Base-by-base conservation (phyloP, 1,284 basidiomycete species). In the Paramarasmius palmivorus region DNA sequence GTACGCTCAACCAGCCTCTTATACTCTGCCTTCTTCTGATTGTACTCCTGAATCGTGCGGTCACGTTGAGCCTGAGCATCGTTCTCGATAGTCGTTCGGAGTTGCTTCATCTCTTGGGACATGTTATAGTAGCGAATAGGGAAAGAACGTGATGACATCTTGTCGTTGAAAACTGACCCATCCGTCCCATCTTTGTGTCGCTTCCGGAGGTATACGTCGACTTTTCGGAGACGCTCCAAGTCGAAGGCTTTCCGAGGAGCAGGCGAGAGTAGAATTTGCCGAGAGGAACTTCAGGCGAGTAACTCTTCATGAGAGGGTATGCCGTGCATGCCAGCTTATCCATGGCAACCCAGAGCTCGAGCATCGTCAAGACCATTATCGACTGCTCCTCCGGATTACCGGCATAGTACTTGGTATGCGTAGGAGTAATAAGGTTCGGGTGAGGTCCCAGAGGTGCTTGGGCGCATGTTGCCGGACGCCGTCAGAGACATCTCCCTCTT, bases 261-360 rank as follows among this genome's bases (percentile, higher is more conserved):
- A 8, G n/a, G 20, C 5, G 6, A 15, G 20, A 6, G 38, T n/a
- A 40, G n/a, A 15, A 40, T 6, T n/a, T 6, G n/a, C n/a, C 38
- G 38, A 40, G 38, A 7, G 38, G 38, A 5, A 40, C 38, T 40
- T 40, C 38, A 6, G 38, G 38, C 5, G 38, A 40, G 20, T 40
- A 40, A 15, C 8, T 17, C 20, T 17, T n/a, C n/a, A 40, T n/a
- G 7, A 40, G 15, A 15, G 38, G 38, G 15, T 40, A n/a, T 7
- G 38, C n/a, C n/a, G 38, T 15, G 20, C 38, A 40, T 7, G 38
- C 38, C 6, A 40, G 20, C n/a, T 40, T 40, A 15, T 51, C 49
- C 4, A 51, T 23, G 29, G 49, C 49, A 14, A 40, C 29, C 49
- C 49, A 51, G 20, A 51, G 49, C 22, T 51, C 49, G 14, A 51